Base-by-base conservation (phyloP, 352 stramenopile genomes). In the Pythium dissimile region DNA sequence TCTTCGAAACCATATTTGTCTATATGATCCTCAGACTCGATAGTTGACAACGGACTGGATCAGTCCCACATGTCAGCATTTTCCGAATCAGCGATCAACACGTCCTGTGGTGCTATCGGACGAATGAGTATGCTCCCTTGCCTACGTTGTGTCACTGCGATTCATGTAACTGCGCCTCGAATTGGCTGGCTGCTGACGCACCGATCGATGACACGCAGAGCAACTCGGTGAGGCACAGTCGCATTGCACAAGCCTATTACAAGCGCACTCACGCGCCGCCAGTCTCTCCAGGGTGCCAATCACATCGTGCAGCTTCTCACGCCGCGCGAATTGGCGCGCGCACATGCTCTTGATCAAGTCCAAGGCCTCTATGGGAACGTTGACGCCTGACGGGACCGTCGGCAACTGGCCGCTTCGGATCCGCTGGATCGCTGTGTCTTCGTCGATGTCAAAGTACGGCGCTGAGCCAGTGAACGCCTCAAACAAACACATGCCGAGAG, bases 121-220 rank as follows among this genome's bases (percentile, higher is more conserved):
- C n/a, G 20, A 46, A 46, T 54, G 24, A 24, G 23, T 39, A 24
- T 15, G 27, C 46, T 39, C 5, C 46, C 18, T 54, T 54, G 46
- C 18, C 26, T 41, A 41, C 46, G n/a, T 37, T 54, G 46, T 54
- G 46, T 54, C 46, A 39, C 46, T 54, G 46, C 26, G 46, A 54
- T n/a, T n/a, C n/a, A n/a, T n/a, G n/a, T n/a, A n/a, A 18, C 10
- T 20, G 49, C 15, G 23, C 37, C 34, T 13, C 49, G 35, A 45
- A 47, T 47, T 47, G 32, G 49, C 15, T 46, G 26, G 23, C 46
- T 54, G 30, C 46, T 54, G 30, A 54, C 46, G 46, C 30, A 54
- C 30, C 9, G 47, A 54, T 54, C 47, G 47, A 54, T 43, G 47
- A 26, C 47, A 54, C 47, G 31, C 32, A 23, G 47, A 43, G 18